These are phyloP conservation scores for Nemania sp. DNA, from an alignment of 2,329 filamentous ascomycete genomes.

Conservation along the genomic window DNA sequence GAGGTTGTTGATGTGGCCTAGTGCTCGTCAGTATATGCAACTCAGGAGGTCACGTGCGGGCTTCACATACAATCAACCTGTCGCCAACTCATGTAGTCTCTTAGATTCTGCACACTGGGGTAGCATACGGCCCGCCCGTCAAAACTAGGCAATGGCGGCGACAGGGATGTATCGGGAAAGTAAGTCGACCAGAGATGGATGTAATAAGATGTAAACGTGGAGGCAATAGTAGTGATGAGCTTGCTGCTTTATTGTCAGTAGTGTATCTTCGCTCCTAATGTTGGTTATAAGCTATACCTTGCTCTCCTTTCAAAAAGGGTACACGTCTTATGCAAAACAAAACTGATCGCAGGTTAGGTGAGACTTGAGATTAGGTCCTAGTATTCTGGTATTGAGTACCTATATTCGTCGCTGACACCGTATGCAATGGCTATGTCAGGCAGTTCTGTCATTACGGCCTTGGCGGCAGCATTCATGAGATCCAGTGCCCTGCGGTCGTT, in stretches of 20 bases:
- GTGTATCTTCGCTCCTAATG: constrained; percentile 5
- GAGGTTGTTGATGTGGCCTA: constrained; percentile 96
- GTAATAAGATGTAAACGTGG: constrained; percentile 93
- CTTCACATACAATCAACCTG: constrained; percentile 85
- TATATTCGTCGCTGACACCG: constrained; percentile 95
- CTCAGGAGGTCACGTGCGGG: neutral
- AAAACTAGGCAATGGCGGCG: constrained; percentile 85
- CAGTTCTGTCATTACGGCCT: constrained; percentile 83
- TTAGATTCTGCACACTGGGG: constrained; percentile 81
- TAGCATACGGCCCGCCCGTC: constrained; percentile 94
- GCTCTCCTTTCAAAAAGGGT: constrained; percentile 86
- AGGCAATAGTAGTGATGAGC: constrained; percentile 89
- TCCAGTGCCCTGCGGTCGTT: constrained; percentile 89
- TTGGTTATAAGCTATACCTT: constrained; percentile 64
- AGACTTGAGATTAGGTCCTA: neutral
- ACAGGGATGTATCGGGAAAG: constrained; percentile 78
- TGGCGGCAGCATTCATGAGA: constrained; percentile 95
- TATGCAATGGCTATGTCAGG: constrained; percentile 90
- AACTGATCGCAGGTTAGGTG: constrained; percentile 64
- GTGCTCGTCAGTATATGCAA: constrained; percentile 40
- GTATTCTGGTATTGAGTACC: constrained; percentile 56
- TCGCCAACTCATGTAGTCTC: constrained; percentile 97
- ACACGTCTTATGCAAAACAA: constrained; percentile 87
- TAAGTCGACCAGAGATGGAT: constrained; percentile 81
- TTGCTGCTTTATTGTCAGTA: constrained; percentile 69